Conservation (phyloP, 331 rosid genomes). For the Rosa hybrid region DNA sequence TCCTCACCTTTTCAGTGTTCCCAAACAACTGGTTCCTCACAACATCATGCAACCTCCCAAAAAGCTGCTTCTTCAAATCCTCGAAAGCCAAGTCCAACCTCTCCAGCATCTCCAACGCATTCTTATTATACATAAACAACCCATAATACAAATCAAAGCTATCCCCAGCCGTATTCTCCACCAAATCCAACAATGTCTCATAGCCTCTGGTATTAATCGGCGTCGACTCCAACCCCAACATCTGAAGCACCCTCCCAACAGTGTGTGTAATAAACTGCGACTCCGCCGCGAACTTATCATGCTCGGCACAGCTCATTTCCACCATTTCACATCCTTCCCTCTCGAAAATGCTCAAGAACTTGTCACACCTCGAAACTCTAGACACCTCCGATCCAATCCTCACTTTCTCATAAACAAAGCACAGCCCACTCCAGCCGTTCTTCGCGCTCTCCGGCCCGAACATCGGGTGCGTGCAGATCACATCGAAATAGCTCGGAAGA, state of each 20-base stretch:
- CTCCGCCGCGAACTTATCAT: conserved; percentile 62
- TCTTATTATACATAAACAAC: conserved; percentile 66
- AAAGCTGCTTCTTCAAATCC: conserved; percentile 60
- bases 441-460: conserved; percentile 73
- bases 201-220: conserved; percentile 83
- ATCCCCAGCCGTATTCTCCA: conserved; percentile 59
- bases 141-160: conserved; percentile 86
- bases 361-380: conserved; percentile 47
- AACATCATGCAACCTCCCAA: conserved; percentile 51
- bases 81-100: conserved; percentile 72
- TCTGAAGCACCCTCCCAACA: conserved; percentile 69
- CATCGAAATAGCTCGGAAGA: conserved; percentile 56
- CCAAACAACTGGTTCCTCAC: conserved; percentile 64
- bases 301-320: conserved; percentile 69
- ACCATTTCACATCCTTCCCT: conserved; percentile 79
- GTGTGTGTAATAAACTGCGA: conserved; percentile 82
- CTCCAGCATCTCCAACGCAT: conserved; percentile 66
- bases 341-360: conserved; percentile 52
- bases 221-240: conserved; percentile 57
- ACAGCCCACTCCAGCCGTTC: conserved; percentile 51
- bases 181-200: conserved; percentile 65
- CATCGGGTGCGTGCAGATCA: conserved; percentile 78
- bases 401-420: conserved; percentile 60
- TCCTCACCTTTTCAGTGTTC: conserved; percentile 28
- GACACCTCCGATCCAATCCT: conserved; percentile 50